Percentiles rank a stretch among this genome's conserved stretches.
phyloP scores from a whole-genome alignment of 2,329 filamentous ascomycete species.

The Lachnellula willkommii region DNA sequence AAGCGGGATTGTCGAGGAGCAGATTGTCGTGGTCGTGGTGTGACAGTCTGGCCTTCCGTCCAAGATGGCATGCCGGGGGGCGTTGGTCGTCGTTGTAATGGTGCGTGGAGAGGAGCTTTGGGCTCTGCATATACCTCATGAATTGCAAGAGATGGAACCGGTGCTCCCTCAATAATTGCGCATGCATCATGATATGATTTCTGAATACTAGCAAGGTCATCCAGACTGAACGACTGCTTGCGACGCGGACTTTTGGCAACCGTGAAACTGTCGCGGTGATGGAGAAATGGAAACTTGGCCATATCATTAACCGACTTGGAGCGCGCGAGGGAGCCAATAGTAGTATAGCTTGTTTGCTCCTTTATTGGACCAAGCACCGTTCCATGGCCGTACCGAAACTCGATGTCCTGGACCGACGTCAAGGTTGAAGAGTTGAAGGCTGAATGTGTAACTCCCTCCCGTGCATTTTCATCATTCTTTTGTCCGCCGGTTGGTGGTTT shows the following conservation, averaged over 20 bases:
- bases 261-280: constrained; percentile 27
- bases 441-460: not conserved
- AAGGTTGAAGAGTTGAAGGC: not conserved
- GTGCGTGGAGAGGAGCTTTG: constrained; percentile 25
- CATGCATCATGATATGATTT: constrained; percentile 28
- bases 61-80: constrained; percentile 32
- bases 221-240: constrained; percentile 33
- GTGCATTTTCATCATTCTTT: constrained; percentile 16
- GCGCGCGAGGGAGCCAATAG: constrained; percentile 28
- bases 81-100: constrained; percentile 26
- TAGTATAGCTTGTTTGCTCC: constrained; percentile 37
- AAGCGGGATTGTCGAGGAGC: constrained; percentile 13
- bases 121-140: constrained; percentile 30
- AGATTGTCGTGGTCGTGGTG: constrained; percentile 2
- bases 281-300: constrained; percentile 24
- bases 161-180: constrained; percentile 20
- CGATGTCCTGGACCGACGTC: constrained; percentile 5
- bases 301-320: constrained; percentile 26
- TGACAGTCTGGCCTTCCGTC: constrained; percentile 26
- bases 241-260: constrained; percentile 26
- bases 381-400: constrained; percentile 37
- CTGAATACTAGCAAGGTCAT: constrained; percentile 32
- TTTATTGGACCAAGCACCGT: constrained; percentile 37
- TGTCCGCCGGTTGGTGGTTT: not conserved
- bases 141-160: constrained; percentile 13